Evolutionary conservation across 768 basidiomycete species (phyloP).

Genomic region (Boletus eberwhitei): DNA sequence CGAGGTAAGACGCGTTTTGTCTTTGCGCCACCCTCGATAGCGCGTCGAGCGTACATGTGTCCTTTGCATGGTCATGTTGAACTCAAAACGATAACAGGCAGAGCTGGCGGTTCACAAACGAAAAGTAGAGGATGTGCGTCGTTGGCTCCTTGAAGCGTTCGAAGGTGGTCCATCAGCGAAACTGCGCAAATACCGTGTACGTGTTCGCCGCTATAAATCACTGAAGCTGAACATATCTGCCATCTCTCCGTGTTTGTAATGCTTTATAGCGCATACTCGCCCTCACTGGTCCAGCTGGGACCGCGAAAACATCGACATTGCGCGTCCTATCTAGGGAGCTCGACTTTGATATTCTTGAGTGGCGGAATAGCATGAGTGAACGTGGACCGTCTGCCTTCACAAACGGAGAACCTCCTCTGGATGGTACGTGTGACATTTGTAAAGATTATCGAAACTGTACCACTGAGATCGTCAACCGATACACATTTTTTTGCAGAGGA

Average conservation of each 20-base stretch:
- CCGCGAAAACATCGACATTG: constrained; percentile 86
- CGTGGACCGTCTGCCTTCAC: constrained; percentile 24
- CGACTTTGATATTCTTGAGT: constrained; percentile 80
- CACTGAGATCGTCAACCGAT: background rate
- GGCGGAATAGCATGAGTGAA: constrained; percentile 70
- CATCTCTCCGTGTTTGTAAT: background rate
- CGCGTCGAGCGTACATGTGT: background rate
- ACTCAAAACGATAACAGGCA: constrained; percentile 37
- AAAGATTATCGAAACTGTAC: background rate
- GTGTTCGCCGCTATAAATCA: constrained; percentile 21
- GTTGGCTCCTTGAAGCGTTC: constrained; percentile 73
- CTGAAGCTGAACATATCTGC: background rate
- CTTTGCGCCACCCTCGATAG: background rate
- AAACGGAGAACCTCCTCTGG: constrained; percentile 9
- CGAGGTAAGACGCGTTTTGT: constrained; percentile 41
- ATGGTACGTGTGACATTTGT: constrained; percentile 7
- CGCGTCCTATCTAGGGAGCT: constrained; percentile 72
- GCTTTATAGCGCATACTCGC: constrained; percentile 71
- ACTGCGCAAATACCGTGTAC: constrained; percentile 70
- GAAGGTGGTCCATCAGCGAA: constrained; percentile 62
- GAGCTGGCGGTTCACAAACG: constrained; percentile 77
- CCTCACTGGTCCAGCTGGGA: constrained; percentile 85
- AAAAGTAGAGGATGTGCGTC: constrained; percentile 74
- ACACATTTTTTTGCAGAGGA: constrained; percentile 9
- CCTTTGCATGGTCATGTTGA: background rate